Percentiles rank a stretch among this genome's conserved stretches.
These are phyloP conservation scores for Asterella californica DNA, from an alignment of 225 moss, liverwort and hornwort species.

Conservation along the genomic window DNA sequence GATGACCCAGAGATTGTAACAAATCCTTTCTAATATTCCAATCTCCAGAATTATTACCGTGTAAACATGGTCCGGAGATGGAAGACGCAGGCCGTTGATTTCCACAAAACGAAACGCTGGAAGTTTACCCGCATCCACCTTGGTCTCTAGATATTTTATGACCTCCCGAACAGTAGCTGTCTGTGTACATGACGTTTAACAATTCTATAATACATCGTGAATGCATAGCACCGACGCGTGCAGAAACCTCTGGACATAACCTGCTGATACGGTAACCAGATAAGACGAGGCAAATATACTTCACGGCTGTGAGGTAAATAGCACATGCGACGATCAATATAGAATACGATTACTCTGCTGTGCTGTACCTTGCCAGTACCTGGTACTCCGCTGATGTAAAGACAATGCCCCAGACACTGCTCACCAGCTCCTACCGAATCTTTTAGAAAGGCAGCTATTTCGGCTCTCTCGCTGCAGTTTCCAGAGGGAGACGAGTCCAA, in stretches of 20 bases:
- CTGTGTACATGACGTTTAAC: slow-evolving; percentile 35
- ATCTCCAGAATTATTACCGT: slow-evolving; percentile 46
- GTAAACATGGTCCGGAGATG: slow-evolving; percentile 92
- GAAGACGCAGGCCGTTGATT: slow-evolving; percentile 86
- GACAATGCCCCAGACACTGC: slow-evolving; percentile 84
- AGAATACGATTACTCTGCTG: background rate
- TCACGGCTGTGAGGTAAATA: no score
- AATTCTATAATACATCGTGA: background rate
- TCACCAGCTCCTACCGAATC: slow-evolving; percentile 86
- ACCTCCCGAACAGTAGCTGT: slow-evolving; percentile 96
- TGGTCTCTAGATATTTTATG: slow-evolving; percentile 69
- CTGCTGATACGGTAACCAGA: no score
- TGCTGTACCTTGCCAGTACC: slow-evolving; percentile 87
- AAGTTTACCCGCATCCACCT: slow-evolving; percentile 67
- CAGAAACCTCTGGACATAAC: no score
- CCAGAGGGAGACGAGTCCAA: background rate
- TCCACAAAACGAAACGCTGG: slow-evolving; percentile 87
- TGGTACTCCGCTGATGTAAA: slow-evolving; percentile 98
- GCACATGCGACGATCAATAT: no score
- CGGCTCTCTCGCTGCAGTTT: slow-evolving; percentile 67
- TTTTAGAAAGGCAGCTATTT: slow-evolving; percentile 75
- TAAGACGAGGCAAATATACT: no score
- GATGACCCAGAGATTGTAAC: no score
- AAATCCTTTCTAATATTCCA: no score
- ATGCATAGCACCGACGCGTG: no score